Evolutionary conservation across 768 basidiomycete genomes (phyloP).

Genomic region (Pholiota molesta): DNA sequence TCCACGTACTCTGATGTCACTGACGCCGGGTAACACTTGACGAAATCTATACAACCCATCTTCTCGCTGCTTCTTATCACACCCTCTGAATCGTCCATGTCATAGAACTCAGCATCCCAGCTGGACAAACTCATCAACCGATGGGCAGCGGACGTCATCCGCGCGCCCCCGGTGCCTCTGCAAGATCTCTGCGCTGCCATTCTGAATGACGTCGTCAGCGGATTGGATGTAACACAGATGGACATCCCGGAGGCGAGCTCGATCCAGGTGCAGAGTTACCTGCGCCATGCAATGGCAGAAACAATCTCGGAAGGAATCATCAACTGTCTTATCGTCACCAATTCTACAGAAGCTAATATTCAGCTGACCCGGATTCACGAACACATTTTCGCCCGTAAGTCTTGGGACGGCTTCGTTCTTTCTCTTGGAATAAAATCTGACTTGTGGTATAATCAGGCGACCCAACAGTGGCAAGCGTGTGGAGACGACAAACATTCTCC

Average conservation of each 20-base stretch:
- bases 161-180: slow-evolving; percentile 55
- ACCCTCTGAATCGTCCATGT: background rate
- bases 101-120: slow-evolving; percentile 77
- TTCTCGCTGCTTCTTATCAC: slow-evolving; percentile 12
- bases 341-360: slow-evolving; percentile 80
- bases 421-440: background rate
- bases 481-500: slow-evolving; percentile 89
- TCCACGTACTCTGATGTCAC: slow-evolving; percentile 1
- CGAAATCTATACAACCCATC: background rate
- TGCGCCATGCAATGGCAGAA: slow-evolving; percentile 82
- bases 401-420: background rate
- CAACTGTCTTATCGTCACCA: slow-evolving; percentile 86
- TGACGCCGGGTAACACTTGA: slow-evolving; percentile 10
- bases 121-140: slow-evolving; percentile 85
- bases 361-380: slow-evolving; percentile 88
- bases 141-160: slow-evolving; percentile 81
- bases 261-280: slow-evolving; percentile 77
- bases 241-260: slow-evolving; percentile 43
- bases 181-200: slow-evolving; percentile 59
- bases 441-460: slow-evolving; percentile 53
- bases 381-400: slow-evolving; percentile 81
- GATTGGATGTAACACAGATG: slow-evolving; percentile 46
- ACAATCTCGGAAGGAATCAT: slow-evolving; percentile 77
- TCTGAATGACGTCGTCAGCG: slow-evolving; percentile 58
- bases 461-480: slow-evolving; percentile 86